A percentile compares a stretch with the other conserved stretches of the same genome.
Conservation (phyloP, 768 basidiomycete genomes). For the Serendipita indica region DNA sequence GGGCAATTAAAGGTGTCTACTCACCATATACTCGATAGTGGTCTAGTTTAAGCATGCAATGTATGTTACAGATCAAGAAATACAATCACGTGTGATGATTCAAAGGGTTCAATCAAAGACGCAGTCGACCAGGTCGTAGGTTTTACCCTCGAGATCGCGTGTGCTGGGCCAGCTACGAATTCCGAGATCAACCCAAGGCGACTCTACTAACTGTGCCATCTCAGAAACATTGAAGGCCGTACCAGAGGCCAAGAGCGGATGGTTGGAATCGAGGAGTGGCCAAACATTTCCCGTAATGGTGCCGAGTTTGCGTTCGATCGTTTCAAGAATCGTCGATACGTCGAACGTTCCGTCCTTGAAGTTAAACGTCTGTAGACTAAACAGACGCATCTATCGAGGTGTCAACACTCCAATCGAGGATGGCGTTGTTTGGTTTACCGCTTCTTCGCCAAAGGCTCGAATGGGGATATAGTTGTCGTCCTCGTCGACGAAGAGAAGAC, state of each 20-base stretch:
- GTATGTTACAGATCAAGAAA: neutral
- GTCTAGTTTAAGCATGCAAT: neutral
- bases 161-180: neutral
- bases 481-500: neutral
- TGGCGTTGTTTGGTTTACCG: neutral
- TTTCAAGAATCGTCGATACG: neutral
- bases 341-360: neutral
- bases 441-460: neutral
- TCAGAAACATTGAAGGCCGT: neutral
- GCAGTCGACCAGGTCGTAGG: neutral
- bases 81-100: neutral
- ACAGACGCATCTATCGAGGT: neutral
- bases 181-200: slow-evolving; percentile 5
- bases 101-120: neutral
- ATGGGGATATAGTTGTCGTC: neutral
- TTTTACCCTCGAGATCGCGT: neutral
- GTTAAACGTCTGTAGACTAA: neutral
- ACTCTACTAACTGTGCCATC: neutral
- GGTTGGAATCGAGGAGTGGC: neutral
- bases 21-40: neutral
- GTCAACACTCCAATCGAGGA: neutral
- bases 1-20: neutral
- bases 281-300: neutral
- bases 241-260: neutral
- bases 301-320: neutral